phyloP scores from a whole-genome alignment of 257 asterid genomes.

The Fraxinus anomala region DNA sequence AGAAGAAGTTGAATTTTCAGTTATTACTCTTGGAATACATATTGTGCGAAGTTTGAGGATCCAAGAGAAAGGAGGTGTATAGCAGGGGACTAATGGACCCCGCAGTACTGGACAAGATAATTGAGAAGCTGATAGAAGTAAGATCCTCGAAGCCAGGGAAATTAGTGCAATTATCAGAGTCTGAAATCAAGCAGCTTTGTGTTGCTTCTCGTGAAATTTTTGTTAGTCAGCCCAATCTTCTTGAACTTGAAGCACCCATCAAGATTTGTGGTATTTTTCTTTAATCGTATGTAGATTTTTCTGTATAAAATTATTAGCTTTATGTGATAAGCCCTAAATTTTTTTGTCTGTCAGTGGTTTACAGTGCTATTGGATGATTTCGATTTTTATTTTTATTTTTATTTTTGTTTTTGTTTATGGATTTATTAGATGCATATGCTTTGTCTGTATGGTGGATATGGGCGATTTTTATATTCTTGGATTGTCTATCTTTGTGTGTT shows the following conservation, averaged over 20 bases:
- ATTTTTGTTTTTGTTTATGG: background rate
- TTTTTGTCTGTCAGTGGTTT: constrained; percentile 9
- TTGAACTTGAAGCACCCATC: constrained; percentile 91
- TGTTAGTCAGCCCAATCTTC: constrained; percentile 79
- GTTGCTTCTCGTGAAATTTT: constrained; percentile 78
- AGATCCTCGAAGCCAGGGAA: constrained; percentile 92
- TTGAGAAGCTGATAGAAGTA: constrained; percentile 75
- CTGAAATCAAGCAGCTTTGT: constrained; percentile 91
- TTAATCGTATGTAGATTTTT: background rate
- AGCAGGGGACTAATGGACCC: constrained; percentile 57
- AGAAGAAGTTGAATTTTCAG: background rate
- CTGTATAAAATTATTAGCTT: constrained; percentile 1
- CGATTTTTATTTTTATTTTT: background rate
- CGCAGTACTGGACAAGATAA: constrained; percentile 66
- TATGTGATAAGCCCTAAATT: background rate
- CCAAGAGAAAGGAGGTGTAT: background rate
- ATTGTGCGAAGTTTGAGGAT: background rate
- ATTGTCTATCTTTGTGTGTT: background rate
- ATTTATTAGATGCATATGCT: background rate
- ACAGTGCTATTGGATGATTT: background rate
- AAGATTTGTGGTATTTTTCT: constrained; percentile 75
- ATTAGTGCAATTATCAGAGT: constrained; percentile 76
- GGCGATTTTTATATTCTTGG: background rate
- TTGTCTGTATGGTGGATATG: constrained; percentile 6
- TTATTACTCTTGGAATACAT: background rate